These are phyloP conservation scores for Naganishia cerealis DNA, from an alignment of 1,284 basidiomycete species.

Conservation along the genomic window DNA sequence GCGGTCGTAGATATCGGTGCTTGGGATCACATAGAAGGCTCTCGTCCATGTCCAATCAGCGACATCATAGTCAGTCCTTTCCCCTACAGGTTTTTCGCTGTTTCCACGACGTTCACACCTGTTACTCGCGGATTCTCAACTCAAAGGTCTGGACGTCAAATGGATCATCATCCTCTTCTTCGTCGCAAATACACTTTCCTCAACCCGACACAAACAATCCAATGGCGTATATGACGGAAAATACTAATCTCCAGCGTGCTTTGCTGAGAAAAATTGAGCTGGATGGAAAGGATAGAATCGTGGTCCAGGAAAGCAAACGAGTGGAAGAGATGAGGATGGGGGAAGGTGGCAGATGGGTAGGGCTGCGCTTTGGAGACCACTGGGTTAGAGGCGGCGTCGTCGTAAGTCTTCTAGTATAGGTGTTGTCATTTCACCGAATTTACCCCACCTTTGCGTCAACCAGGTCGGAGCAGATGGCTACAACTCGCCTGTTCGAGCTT, in stretches of 20 bases:
- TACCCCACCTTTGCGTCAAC: conserved; percentile 16
- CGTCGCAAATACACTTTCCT: conserved; percentile 49
- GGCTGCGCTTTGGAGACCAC: conserved; percentile 44
- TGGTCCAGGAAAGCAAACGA: conserved; percentile 44
- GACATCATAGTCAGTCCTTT: conserved; percentile 73
- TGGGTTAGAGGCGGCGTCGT: conserved; percentile 52
- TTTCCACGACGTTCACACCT: not conserved
- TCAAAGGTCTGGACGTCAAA: conserved; percentile 68
- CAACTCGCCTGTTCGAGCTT: conserved; percentile 88
- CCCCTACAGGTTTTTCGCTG: not conserved
- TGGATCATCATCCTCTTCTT: conserved; percentile 49
- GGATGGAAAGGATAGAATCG: conserved; percentile 39
- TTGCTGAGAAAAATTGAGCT: conserved; percentile 60
- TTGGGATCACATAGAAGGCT: conserved; percentile 74
- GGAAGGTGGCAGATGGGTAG: conserved; percentile 49
- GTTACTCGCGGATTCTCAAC: not conserved
- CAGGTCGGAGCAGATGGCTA: conserved; percentile 93
- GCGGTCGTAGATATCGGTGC: conserved; percentile 67
- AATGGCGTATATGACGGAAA: conserved; percentile 83
- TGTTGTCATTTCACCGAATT: not conserved
- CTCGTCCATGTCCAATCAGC: conserved; percentile 69
- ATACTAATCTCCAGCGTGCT: conserved; percentile 82
- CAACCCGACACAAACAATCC: conserved; percentile 40
- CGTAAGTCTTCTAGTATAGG: conserved; percentile 41
- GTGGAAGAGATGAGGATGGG: conserved; percentile 49